Conservation (phyloP, 2,329 filamentous ascomycete genomes). For the Plectosphaerella plurivora region DNA sequence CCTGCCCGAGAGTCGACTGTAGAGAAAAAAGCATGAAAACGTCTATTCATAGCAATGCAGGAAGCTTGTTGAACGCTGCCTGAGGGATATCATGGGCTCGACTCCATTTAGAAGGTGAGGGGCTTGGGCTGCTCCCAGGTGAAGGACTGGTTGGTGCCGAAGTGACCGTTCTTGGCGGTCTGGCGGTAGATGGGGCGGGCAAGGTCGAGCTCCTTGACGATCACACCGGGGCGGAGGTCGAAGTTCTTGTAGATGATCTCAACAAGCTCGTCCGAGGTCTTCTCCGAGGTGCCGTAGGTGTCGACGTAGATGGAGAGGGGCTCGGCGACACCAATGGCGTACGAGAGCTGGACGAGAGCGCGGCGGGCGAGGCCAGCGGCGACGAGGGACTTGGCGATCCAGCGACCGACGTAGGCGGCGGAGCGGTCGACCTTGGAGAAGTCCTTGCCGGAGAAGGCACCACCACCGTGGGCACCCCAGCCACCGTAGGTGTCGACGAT, state of each 20-base stretch:
- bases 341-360: conserved; percentile 94
- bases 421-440: conserved; percentile 99
- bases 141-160: conserved; percentile 94
- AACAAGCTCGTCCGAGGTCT: conserved; percentile 88
- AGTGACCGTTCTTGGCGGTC: conserved; percentile 99
- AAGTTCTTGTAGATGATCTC: conserved; percentile 95
- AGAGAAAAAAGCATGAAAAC: conserved; percentile 12
- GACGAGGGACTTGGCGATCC: conserved; percentile 98
- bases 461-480: conserved; percentile 99
- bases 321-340: conserved; percentile 98
- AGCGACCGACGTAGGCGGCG: conserved; percentile 93
- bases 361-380: conserved; percentile 84
- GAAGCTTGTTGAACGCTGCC: conserved; percentile 14
- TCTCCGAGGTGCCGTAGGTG: conserved; percentile 90
- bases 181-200: conserved; percentile 95
- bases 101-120: conserved; percentile 72
- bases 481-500: conserved; percentile 99
- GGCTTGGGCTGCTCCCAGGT: conserved; percentile 97
- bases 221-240: conserved; percentile 95
- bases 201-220: conserved; percentile 94
- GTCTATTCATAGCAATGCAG: conserved; percentile 15
- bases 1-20: conserved; percentile 12
- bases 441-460: conserved; percentile 99
- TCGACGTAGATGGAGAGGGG: conserved; percentile 97
- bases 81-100: conserved; percentile 5